Evolutionary conservation across 257 asterid genomes (phyloP).

Genomic region (Primulina eburnea): DNA sequence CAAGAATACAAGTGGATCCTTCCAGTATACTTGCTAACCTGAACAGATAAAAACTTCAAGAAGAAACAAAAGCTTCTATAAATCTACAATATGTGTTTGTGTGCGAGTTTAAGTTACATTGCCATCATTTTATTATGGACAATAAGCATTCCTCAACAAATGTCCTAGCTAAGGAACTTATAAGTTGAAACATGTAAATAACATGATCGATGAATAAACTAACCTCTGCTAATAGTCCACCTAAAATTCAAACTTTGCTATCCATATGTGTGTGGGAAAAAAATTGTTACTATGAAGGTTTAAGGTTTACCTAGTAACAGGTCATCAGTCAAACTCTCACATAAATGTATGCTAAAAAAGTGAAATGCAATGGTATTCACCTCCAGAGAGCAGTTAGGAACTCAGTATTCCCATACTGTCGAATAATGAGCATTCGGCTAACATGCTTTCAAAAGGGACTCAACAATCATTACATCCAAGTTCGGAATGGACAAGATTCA

Average conservation of each 20-base stretch:
- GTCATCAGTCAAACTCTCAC: not conserved
- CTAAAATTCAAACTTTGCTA: not conserved
- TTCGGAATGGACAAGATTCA: not conserved
- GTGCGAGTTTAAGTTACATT: not conserved
- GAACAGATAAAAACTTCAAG: conserved; percentile 24
- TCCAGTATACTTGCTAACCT: conserved; percentile 96
- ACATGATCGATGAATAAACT: not conserved
- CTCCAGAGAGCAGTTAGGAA: not conserved
- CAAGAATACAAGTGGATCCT: conserved; percentile 88
- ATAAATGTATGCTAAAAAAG: not conserved
- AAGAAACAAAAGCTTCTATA: conserved; percentile 16
- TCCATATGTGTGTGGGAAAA: not conserved
- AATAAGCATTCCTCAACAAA: not conserved
- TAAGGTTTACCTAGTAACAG: not conserved
- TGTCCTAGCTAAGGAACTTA: not conserved
- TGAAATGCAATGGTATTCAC: not conserved
- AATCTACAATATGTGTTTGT: conserved; percentile 17
- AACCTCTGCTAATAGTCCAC: not conserved
- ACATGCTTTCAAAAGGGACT: not conserved
- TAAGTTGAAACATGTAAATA: not conserved
- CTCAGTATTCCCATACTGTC: too few species aligned
- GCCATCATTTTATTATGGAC: not conserved
- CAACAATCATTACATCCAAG: not conserved
- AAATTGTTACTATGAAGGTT: too few species aligned
- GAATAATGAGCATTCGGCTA: not conserved